phyloP scores from a whole-genome alignment of 257 asterid species.

The Henckelia pumila region DNA sequence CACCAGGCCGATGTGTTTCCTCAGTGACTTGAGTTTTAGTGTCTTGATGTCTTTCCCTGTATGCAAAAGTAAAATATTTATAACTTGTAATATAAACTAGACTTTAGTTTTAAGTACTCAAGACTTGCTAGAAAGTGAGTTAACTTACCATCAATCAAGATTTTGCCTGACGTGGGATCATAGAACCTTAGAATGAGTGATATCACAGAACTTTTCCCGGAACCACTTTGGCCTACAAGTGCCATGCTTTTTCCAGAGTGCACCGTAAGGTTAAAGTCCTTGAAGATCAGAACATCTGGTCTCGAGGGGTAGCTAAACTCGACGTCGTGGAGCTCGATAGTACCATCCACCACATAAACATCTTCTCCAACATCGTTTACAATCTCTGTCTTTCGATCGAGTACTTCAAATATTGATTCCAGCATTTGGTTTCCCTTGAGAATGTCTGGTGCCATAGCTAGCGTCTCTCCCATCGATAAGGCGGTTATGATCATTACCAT shows the following conservation, averaged over 20 bases:
- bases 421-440: slow-evolving; percentile 89
- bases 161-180: slow-evolving; percentile 80
- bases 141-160: slow-evolving; percentile 64
- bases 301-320: slow-evolving; percentile 95
- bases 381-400: slow-evolving; percentile 77
- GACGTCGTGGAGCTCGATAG: slow-evolving; percentile 68
- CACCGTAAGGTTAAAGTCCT: slow-evolving; percentile 75
- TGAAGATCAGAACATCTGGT: slow-evolving; percentile 72
- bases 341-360: slow-evolving; percentile 56
- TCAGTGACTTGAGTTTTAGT: slow-evolving; percentile 68
- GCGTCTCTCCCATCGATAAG: slow-evolving; percentile 91
- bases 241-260: slow-evolving; percentile 85
- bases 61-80: no score
- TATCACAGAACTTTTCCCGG: slow-evolving; percentile 96
- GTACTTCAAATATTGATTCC: slow-evolving; percentile 77
- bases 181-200: slow-evolving; percentile 82
- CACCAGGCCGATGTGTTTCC: slow-evolving; percentile 88
- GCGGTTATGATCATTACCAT: slow-evolving; percentile 92
- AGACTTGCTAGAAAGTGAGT: slow-evolving; percentile 19
- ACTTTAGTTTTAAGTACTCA: no score
- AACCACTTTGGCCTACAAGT: slow-evolving; percentile 94
- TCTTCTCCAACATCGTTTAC: slow-evolving; percentile 75
- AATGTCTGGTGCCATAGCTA: slow-evolving; percentile 98
- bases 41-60: slow-evolving; percentile 92
- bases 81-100: no score